Base-by-base conservation (phyloP, 2,329 filamentous ascomycete genomes). In the Hypoxylon sp. region DNA sequence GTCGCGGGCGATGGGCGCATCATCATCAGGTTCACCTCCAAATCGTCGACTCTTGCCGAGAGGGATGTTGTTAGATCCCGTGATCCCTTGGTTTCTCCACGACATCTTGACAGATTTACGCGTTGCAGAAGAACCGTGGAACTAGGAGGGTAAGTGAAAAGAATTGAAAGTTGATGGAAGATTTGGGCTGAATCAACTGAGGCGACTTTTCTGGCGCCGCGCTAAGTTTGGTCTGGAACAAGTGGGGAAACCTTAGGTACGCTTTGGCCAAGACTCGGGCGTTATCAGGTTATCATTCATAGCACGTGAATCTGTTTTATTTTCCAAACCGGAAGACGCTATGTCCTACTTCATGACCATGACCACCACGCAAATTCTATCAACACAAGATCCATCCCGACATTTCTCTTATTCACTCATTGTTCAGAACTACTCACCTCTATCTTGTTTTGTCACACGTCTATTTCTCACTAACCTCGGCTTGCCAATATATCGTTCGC, bases 51-150 rank as follows among this genome's bases (percentile, higher is more conserved):
- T 86, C 72, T 88, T 96, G 54, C 95, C 95, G 65, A 99, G 83
- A 64, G 95, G 95, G 73, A 99, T 97, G 75, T 97, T 98, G 81
- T 99, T 99, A 46, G 96, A 98, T 54, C 95, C 95, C 19, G 95
- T 99, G 77, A 97, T 97, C 72, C 95, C 95, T 78, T 89, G 87
- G 61, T 80, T 87, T 82, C 87, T 84, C 88, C 88, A 90, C 74
- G 88, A 83, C 88, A 90, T 90, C 41, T 47, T 74, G 66, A 56
- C 11, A 30, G 26, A 22, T 28, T 62, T 34, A 58, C 51, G 53
- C 48, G 37, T 6, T 63, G 55, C 26, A 32, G 19, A 48, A 48
- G 19, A 39, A 51, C 43, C 8, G 24, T 11, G 19, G 37, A 28
- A 20, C 13, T 53, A 4, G 11, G 10, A n/a, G 20, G 41, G 28